Evolutionary conservation across 2,329 filamentous ascomycete species (phyloP).

Genomic region (Pseudocercospora cruenta): DNA sequence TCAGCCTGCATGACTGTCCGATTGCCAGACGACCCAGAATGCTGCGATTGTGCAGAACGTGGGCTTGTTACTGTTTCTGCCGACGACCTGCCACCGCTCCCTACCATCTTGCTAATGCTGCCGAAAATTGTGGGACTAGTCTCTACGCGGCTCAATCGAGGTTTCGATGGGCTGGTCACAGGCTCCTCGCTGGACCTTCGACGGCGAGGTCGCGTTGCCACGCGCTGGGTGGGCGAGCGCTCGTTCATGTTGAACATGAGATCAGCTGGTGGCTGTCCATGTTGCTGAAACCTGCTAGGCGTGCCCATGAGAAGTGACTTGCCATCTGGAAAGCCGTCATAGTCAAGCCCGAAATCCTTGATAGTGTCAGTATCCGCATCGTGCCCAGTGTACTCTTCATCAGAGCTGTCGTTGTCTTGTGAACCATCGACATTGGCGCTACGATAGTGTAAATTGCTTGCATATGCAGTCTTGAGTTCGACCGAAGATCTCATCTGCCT

Average conservation of each 20-base stretch:
- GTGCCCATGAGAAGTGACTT: slow-evolving; percentile 40
- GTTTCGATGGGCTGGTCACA: slow-evolving; percentile 28
- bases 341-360: slow-evolving; percentile 28
- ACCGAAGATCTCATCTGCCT: slow-evolving; percentile 37
- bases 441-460: slow-evolving; percentile 29
- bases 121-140: slow-evolving; percentile 33
- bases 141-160: slow-evolving; percentile 34
- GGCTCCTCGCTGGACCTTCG: slow-evolving; percentile 34
- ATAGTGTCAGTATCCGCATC: slow-evolving; percentile 23
- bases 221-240: slow-evolving; percentile 19
- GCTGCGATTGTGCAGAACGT: slow-evolving; percentile 23
- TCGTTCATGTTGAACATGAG: slow-evolving; percentile 31
- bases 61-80: slow-evolving; percentile 29
- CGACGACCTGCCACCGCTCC: slow-evolving; percentile 22
- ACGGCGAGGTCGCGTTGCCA: slow-evolving; percentile 19
- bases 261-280: slow-evolving; percentile 27
- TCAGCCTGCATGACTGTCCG: slow-evolving; percentile 30
- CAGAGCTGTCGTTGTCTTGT: slow-evolving; percentile 23
- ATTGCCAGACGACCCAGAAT: slow-evolving; percentile 34
- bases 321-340: slow-evolving; percentile 40
- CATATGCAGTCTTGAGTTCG: slow-evolving; percentile 33
- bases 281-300: slow-evolving; percentile 41
- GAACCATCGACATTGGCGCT: slow-evolving; percentile 18
- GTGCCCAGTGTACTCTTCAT: slow-evolving; percentile 21
- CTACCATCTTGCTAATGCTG: slow-evolving; percentile 21